Base-by-base conservation (phyloP, 495 filamentous ascomycete species). In the Xeromyces bisporus region DNA sequence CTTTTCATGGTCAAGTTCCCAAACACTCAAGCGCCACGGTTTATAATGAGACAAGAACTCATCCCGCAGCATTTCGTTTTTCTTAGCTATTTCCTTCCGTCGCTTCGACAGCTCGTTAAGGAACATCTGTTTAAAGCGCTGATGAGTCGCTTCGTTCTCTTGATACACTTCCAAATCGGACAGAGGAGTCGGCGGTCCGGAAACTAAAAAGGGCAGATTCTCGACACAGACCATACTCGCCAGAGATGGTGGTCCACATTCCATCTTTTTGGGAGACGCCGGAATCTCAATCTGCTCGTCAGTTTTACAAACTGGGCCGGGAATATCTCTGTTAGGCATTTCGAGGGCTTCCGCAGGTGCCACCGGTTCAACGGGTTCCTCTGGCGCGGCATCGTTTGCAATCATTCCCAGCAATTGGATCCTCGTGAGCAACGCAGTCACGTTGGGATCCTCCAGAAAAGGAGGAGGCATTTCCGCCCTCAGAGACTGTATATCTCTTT, bases 1-100 rank as follows among this genome's bases (percentile, higher is more conserved):
- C 34, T 67, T 77, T 25, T 66, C 56, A 31, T 70, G 70, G 48
- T 83, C 76, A 14, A 77, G 62, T 30, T 71, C 67, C 45, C 61
- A 54, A 4, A 71, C 50, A 18, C 44, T 38, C 5, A 61, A 26
- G 28, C 60, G 52, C 68, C 57, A 76, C 18, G 42, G 43, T 41
- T 53, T 66, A 54, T 61, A 74, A 16, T 47, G 41, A 12, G 37
- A 34, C 23, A 55, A 37, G 42, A 62, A 67, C 29, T 58, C 46
- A 23, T 62, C 48, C 16, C 62, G 46, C 0, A 56, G 53, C 4
- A 41, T 26, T 14, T 62, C 53, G 23, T 62, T 55, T 23, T 61
- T 64, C 23, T 43, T 41, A 6, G 58, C 44, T 23, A 55, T 39
- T 7, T 67, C 59, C 24, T 65, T 52, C 15, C 52, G 49, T 26